Percentiles rank a stretch among this genome's conserved stretches.
These are phyloP conservation scores for Aspergillus sclerotiicarbonarius DNA, from an alignment of 495 filamentous ascomycete genomes.

Conservation along the genomic window DNA sequence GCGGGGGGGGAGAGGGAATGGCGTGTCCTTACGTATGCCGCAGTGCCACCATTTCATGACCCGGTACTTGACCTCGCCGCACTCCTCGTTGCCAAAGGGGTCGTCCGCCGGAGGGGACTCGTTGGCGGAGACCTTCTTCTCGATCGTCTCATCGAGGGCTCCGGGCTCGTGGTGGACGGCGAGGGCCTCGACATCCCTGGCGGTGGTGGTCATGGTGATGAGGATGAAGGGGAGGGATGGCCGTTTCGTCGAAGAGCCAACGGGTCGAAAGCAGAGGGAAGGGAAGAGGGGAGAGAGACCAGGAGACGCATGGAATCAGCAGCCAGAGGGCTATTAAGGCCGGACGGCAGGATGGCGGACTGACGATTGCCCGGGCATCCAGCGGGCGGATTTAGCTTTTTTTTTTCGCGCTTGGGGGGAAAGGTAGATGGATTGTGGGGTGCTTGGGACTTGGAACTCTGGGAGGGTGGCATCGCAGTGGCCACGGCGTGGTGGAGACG, in stretches of 20 bases:
- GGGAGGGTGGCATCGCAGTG: too few species aligned
- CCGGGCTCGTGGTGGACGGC: neutral
- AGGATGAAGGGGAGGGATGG: neutral
- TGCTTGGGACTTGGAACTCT: too few species aligned
- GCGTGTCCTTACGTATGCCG: slow-evolving; percentile 7
- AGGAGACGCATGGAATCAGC: neutral
- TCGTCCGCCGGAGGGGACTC: slow-evolving; percentile 19
- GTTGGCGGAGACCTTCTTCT: slow-evolving; percentile 2
- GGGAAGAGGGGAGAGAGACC: neutral
- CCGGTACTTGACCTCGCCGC: slow-evolving; percentile 40
- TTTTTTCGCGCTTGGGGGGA: neutral
- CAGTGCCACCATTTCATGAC: slow-evolving; percentile 46
- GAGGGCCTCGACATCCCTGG: slow-evolving; percentile 1
- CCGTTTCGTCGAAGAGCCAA: too few species aligned
- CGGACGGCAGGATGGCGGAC: too few species aligned
- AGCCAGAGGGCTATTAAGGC: too few species aligned
- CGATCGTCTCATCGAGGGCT: neutral
- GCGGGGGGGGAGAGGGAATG: neutral
- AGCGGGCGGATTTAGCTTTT: neutral
- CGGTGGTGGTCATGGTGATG: neutral
- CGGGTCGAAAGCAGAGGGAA: neutral
- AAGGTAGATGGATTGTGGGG: neutral
- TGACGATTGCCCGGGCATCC: too few species aligned
- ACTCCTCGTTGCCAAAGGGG: slow-evolving; percentile 44
- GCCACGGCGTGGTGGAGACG: too few species aligned